phyloP scores from a whole-genome alignment of 257 asterid species.

The Solanum chilense region DNA sequence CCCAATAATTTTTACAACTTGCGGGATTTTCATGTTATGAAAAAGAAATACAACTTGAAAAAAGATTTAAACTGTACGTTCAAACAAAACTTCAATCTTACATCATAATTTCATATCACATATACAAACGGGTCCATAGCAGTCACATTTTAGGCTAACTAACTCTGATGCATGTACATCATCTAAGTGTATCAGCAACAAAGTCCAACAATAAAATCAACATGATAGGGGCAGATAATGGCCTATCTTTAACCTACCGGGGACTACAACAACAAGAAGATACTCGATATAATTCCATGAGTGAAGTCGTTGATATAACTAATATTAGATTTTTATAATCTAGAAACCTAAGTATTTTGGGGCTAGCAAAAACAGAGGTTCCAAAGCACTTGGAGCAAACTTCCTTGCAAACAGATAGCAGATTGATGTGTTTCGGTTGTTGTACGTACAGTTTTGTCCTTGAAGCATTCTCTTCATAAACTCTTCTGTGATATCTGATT shows the following conservation, averaged over 20 bases:
- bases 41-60: neutral
- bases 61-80: neutral
- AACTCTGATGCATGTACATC: neutral
- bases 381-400: conserved; percentile 37
- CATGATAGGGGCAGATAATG: neutral
- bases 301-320: neutral
- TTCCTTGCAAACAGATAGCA: conserved; percentile 42
- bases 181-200: neutral
- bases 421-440: conserved; percentile 9
- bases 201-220: neutral
- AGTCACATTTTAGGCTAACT: neutral
- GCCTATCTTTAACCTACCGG: neutral
- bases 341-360: conserved; percentile 37
- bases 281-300: neutral
- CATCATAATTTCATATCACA: neutral
- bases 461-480: conserved; percentile 28
- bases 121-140: neutral
- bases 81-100: neutral
- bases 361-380: conserved; percentile 31
- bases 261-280: neutral
- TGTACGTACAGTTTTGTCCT: conserved; percentile 19
- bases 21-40: neutral
- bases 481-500: conserved; percentile 29
- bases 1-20: neutral
- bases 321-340: neutral